Conservation (phyloP, 1,284 basidiomycete genomes). For the Flammula alnicola region DNA sequence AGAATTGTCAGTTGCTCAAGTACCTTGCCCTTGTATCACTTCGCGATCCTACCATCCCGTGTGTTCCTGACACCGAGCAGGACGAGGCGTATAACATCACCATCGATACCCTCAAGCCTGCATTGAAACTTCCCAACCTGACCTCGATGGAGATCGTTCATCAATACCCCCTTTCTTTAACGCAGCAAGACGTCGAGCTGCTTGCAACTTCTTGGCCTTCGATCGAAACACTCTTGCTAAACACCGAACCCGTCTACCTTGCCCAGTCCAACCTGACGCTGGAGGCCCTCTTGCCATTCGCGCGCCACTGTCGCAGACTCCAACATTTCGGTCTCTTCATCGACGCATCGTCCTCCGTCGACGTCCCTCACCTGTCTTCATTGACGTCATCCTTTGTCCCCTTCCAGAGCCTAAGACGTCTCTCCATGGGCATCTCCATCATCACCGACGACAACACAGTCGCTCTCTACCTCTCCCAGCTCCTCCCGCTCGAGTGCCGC, state of each 20-base stretch:
- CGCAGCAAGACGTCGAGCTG: constrained; percentile 50
- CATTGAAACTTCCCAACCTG: constrained; percentile 52
- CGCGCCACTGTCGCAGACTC: constrained; percentile 56
- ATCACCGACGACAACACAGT: constrained; percentile 45
- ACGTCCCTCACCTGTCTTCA: neutral
- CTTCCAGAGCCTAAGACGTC: constrained; percentile 42
- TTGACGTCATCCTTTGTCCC: constrained; percentile 21
- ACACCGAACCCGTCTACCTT: constrained; percentile 53
- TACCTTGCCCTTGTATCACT: constrained; percentile 45
- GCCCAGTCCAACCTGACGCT: constrained; percentile 47
- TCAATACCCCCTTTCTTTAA: constrained; percentile 52
- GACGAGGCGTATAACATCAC: constrained; percentile 33
- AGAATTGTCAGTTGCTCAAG: constrained; percentile 51
- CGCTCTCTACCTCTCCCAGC: constrained; percentile 57
- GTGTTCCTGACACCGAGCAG: neutral
- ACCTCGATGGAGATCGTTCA: constrained; percentile 54
- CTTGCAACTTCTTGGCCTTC: constrained; percentile 55
- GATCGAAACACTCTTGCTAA: constrained; percentile 52
- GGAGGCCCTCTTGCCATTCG: constrained; percentile 55
- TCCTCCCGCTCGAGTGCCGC: constrained; percentile 46
- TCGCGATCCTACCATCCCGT: constrained; percentile 25
- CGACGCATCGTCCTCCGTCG: constrained; percentile 32
- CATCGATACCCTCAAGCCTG: constrained; percentile 52
- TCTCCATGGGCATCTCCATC: constrained; percentile 56
- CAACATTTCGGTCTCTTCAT: constrained; percentile 57